Evolutionary conservation across 306 rosid species (phyloP), one percentile per base, ranked within the genome.

Genomic region (Dryas alaskensis): DNA sequence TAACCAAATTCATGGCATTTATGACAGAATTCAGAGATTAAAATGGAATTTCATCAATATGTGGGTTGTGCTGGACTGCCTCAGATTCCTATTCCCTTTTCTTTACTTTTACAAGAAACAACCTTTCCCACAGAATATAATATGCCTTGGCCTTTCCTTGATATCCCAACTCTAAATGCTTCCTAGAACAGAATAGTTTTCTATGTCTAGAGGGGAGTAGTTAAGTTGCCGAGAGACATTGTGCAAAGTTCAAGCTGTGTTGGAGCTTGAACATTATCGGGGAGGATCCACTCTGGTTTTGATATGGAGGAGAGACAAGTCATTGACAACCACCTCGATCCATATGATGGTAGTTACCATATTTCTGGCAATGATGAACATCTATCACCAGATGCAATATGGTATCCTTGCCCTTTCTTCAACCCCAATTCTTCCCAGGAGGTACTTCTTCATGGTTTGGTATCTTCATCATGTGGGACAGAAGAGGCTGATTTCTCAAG

Each of bases 1-100:
- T 42, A 31, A 51, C 57, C 16, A 37, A 51, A 49, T 8, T 53
- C 16, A 39, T 13, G 47, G 69, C 19, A 16, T 13, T 14, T 11
- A 22, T 2, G 4, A 59, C 65, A 69, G 67, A 52, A 39, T 48
- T 71, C 48, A 43, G 16, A 57, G 58, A 66, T 50, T 3, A 6
- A 57, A 73, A 76, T 49, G 70, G 86, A 85, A 82, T 79, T 78
- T 25, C 48, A 52, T 73, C 63, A 57, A 61, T 8, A 43, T 22
- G 17, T 65, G 37, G 47, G 61, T 10, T 0, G 49, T 22, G 70
- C 25, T 27, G 60, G 39, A 22, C 13, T 12, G 54, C 27, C 46
- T 47, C 37, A 8, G 45, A 39, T 44, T 61, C 46, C 6, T 19
- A 12, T 61, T 61, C 69, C 37, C 27, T 62, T 43, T 6, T n/a